Evolutionary conservation across 2,329 filamentous ascomycete genomes (phyloP), one percentile per base, ranked within the genome.

Genomic region (Penicillium polonicum): DNA sequence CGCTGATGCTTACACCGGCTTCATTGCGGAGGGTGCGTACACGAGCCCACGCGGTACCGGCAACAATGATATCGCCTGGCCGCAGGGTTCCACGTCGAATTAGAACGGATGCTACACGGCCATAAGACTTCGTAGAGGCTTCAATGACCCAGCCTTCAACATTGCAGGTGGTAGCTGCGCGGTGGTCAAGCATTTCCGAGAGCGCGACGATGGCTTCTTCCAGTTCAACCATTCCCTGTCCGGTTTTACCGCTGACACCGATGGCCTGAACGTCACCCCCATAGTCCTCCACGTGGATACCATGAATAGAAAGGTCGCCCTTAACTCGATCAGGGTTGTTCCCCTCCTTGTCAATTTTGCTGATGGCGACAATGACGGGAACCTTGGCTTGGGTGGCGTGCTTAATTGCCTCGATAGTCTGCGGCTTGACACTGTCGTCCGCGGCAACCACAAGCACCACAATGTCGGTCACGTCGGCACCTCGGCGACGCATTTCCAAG

Each of bases 321-420:
- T 97, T 97, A 61, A 97, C 92, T 48, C 86, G 84, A 42, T 97
- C 89, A 12, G 92, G 78, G 51, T 91, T 85, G 5, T 90, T 88
- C 59, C 90, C 88, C 59, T 89, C 86, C 76, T 94, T 96, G 78
- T 99, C 94, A 51, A 96, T 85, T 77, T 99, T 99, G 80, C 94
- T 99, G 77, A 97, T 93, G 17, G 95, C 95, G 50, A 99, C 94
- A 58, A 99, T 96, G 49, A 99, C 93, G 5, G 94, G 93, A 0
- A 97, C 94, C 60, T 89, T 88, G 50, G 94, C 91, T 31, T 85
- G 82, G 56, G 88, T 89, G 8, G 94, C 93, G 72, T 99, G 94
- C 74, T 95, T 97, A 71, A 99, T 87, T 6, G 94, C 94, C 78
- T 99, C 94, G 2, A 97, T 80, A 0, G 95, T 99, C 71, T 99